phyloP scores from a whole-genome alignment of 805 yeast genomes.

The Cyberlindnera mississippiensis region DNA sequence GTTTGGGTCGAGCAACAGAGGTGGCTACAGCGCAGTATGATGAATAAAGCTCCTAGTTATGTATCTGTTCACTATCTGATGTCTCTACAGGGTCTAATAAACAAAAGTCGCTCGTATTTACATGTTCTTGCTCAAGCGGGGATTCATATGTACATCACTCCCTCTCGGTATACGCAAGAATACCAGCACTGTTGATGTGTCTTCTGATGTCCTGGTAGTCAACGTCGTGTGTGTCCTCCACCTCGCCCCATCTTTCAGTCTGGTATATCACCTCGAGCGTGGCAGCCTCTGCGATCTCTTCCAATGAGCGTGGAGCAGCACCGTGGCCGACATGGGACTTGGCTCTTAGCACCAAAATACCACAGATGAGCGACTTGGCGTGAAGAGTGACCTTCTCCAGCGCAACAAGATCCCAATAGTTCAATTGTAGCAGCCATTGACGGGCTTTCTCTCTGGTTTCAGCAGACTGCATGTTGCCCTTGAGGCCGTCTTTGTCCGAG shows the following conservation, averaged over 20 bases:
- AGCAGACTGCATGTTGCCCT: slow-evolving; percentile 71
- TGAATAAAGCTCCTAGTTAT: no score
- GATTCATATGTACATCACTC: slow-evolving; percentile 2
- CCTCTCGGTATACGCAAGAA: slow-evolving; percentile 39
- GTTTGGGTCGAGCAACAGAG: slow-evolving; percentile 62
- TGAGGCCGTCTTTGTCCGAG: slow-evolving; percentile 74
- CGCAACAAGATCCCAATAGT: slow-evolving; percentile 77
- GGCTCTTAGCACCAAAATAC: slow-evolving; percentile 58
- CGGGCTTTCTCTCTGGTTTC: slow-evolving; percentile 58
- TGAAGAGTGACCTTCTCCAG: slow-evolving; percentile 85
- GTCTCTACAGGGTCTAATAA: no score
- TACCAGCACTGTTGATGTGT: slow-evolving; percentile 73
- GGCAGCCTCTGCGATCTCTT: slow-evolving; percentile 72
- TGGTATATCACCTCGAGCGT: slow-evolving; percentile 82
- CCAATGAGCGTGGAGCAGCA: slow-evolving; percentile 42
- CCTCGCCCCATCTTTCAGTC: slow-evolving; percentile 95
- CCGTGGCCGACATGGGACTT: slow-evolving; percentile 45
- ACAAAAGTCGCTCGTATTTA: no score
- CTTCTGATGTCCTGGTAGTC: slow-evolving; percentile 86
- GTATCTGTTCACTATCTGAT: no score
- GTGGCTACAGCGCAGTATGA: slow-evolving; percentile 91
- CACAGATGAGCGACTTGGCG: slow-evolving; percentile 83
- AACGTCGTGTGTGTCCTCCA: slow-evolving; percentile 98
- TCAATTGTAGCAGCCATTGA: slow-evolving; percentile 59
- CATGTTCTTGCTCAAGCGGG: no score